Conservation (phyloP, 352 stramenopile species). For the Phytophthora pisi region DNA sequence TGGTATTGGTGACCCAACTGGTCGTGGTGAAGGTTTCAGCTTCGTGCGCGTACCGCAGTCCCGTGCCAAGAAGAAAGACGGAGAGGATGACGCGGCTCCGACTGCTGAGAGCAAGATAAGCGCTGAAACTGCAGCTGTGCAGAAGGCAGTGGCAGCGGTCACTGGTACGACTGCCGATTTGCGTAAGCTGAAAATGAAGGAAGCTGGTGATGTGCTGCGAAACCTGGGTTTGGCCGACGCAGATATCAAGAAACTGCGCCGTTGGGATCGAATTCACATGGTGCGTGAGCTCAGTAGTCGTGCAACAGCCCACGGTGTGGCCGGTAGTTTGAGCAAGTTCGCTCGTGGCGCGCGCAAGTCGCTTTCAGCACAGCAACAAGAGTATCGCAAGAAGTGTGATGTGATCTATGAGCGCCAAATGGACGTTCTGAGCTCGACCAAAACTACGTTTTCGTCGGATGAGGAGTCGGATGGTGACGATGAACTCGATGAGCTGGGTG, state of each 20-base stretch:
- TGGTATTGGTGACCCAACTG: constrained; percentile 82
- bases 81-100: constrained; percentile 60
- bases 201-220: constrained; percentile 77
- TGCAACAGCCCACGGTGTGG: constrained; percentile 72
- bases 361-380: constrained; percentile 81
- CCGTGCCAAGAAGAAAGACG: constrained; percentile 83
- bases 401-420: constrained; percentile 87
- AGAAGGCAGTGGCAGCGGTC: constrained; percentile 79
- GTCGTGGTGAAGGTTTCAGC: constrained; percentile 84
- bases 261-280: constrained; percentile 87
- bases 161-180: constrained; percentile 86
- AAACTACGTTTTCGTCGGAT: constrained; percentile 74
- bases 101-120: constrained; percentile 47
- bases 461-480: constrained; percentile 79
- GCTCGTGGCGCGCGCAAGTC: constrained; percentile 80
- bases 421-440: constrained; percentile 69
- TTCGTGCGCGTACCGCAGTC: constrained; percentile 82
- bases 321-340: constrained; percentile 81
- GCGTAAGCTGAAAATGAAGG: constrained; percentile 89
- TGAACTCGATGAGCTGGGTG: constrained; percentile 71
- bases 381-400: constrained; percentile 87
- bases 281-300: constrained; percentile 79
- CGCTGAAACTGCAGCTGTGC: constrained; percentile 65
- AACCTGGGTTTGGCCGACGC: constrained; percentile 78
- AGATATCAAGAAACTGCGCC: constrained; percentile 83